phyloP scores from a whole-genome alignment of 2,329 filamentous ascomycete species.

The Aureobasidium namibiae region DNA sequence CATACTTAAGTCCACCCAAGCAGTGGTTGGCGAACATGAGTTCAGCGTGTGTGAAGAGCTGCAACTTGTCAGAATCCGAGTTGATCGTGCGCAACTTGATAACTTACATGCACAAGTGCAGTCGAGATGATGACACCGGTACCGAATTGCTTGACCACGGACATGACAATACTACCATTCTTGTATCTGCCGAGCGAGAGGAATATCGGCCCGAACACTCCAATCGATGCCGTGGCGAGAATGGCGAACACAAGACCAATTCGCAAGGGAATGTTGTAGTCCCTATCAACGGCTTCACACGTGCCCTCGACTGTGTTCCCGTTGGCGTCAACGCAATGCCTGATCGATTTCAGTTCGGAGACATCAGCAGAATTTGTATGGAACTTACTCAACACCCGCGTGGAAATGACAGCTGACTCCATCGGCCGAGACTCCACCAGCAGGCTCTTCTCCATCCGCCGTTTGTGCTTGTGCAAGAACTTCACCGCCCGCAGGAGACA shows the following conservation, averaged over 20 bases:
- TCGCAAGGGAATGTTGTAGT: constrained; percentile 61
- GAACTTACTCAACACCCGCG: constrained; percentile 62
- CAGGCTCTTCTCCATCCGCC: constrained; percentile 22
- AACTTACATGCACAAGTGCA: constrained; percentile 57
- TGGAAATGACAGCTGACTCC: constrained; percentile 59
- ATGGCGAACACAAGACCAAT: constrained; percentile 67
- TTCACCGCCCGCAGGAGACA: constrained; percentile 52
- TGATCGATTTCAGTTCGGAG: constrained; percentile 25
- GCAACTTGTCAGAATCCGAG: neutral
- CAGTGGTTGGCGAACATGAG: constrained; percentile 68
- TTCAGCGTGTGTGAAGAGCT: constrained; percentile 64
- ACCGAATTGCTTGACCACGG: constrained; percentile 62
- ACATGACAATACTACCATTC: constrained; percentile 44
- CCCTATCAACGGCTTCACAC: constrained; percentile 44
- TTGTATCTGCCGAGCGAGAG: constrained; percentile 48
- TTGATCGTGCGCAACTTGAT: neutral
- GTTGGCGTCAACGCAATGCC: constrained; percentile 50
- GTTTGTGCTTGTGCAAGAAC: constrained; percentile 45
- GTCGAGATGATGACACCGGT: constrained; percentile 66
- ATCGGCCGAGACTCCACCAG: neutral
- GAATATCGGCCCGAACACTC: constrained; percentile 61
- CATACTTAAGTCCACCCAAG: constrained; percentile 57
- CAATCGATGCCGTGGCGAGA: constrained; percentile 58
- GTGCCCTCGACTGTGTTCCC: constrained; percentile 24
- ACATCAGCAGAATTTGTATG: neutral